A percentile compares a stretch with the other conserved stretches of the same genome.
Evolutionary conservation across 768 basidiomycete species (phyloP).

Genomic region (Exsudoporus frostii): DNA sequence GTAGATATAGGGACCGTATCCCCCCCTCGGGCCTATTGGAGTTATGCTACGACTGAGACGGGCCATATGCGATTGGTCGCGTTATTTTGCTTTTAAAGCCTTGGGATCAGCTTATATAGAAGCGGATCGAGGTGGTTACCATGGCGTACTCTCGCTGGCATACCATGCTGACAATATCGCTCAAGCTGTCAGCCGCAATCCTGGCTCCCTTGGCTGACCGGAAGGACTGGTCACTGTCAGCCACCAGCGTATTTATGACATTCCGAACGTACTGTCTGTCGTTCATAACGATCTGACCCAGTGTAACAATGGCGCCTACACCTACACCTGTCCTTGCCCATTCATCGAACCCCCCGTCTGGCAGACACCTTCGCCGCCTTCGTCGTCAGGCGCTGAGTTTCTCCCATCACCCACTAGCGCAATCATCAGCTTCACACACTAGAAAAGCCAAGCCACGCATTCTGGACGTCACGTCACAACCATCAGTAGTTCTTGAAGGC

Average conservation of each 20-base stretch:
- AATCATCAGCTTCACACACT: neutral
- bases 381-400: constrained; percentile 14
- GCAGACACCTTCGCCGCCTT: constrained; percentile 11
- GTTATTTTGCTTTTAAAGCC: too few species aligned
- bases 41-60: too few species aligned
- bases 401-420: constrained; percentile 1
- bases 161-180: neutral
- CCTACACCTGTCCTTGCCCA: constrained; percentile 1
- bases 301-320: constrained; percentile 23
- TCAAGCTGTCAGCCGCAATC: constrained; percentile 26
- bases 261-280: neutral
- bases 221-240: constrained; percentile 15
- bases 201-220: constrained; percentile 13
- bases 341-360: neutral
- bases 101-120: too few species aligned
- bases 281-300: neutral
- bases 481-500: constrained; percentile 7
- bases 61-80: too few species aligned
- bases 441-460: constrained; percentile 7
- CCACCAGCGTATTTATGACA: constrained; percentile 28
- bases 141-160: too few species aligned
- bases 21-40: too few species aligned
- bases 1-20: too few species aligned
- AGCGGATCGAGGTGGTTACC: too few species aligned
- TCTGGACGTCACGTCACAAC: neutral